These are phyloP conservation scores for Pythium sukuiense DNA, from an alignment of 352 stramenopile genomes.

Conservation along the genomic window DNA sequence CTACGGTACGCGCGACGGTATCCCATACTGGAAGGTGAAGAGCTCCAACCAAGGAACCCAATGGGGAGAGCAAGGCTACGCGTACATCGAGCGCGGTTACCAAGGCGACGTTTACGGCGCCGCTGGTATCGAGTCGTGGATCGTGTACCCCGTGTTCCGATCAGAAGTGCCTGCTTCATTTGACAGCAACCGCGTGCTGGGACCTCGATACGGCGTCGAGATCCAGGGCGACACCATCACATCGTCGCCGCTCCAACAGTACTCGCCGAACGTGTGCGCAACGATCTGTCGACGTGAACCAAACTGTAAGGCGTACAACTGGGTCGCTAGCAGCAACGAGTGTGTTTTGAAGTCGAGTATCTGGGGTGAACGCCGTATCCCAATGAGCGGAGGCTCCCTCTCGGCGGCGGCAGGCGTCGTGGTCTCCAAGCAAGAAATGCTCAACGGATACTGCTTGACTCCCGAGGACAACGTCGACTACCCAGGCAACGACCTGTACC, in stretches of 20 bases:
- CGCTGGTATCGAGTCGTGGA: slow-evolving; percentile 19
- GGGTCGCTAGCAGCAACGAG: neutral
- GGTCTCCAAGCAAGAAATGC: slow-evolving; percentile 2
- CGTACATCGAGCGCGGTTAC: slow-evolving; percentile 32
- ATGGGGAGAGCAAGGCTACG: slow-evolving; percentile 41
- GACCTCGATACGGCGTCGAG: neutral
- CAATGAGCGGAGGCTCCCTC: neutral
- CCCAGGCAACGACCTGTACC: slow-evolving; percentile 9
- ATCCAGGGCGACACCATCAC: slow-evolving; percentile 12
- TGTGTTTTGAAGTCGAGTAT: slow-evolving; percentile 24
- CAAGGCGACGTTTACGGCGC: slow-evolving; percentile 11
- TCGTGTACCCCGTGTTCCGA: slow-evolving; percentile 19
- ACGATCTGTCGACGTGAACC: slow-evolving; percentile 10
- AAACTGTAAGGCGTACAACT: slow-evolving; percentile 18
- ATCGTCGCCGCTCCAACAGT: neutral
- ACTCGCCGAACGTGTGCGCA: slow-evolving; percentile 12
- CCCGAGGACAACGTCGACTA: slow-evolving; percentile 20
- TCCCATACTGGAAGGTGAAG: slow-evolving; percentile 41
- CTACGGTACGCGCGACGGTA: slow-evolving; percentile 28
- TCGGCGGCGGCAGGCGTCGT: slow-evolving; percentile 8
- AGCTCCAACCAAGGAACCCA: slow-evolving; percentile 30
- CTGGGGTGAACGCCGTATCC: slow-evolving; percentile 7
- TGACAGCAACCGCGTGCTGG: neutral
- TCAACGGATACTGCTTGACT: neutral
- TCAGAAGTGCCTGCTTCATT: neutral